Evolutionary conservation across 2,329 filamentous ascomycete genomes (phyloP).

Genomic region (Talaromyces atroroseus): DNA sequence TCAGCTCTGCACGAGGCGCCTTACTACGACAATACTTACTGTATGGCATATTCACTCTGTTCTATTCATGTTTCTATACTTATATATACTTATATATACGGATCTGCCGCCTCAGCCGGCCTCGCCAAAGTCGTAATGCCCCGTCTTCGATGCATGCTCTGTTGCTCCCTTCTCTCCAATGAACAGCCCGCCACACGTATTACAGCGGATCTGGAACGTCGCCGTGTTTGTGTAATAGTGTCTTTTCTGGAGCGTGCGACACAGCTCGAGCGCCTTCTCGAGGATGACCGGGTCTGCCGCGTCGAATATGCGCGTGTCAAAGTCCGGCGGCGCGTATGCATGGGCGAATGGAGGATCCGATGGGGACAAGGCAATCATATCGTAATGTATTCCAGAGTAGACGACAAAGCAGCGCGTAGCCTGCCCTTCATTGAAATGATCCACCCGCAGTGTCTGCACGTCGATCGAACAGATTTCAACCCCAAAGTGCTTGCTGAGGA

Average conservation of each 20-base stretch:
- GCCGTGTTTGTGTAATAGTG: slow-evolving; percentile 89
- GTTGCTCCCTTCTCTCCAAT: slow-evolving; percentile 44
- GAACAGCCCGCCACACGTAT: slow-evolving; percentile 46
- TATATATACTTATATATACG: neutral
- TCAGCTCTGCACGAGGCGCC: slow-evolving; percentile 6
- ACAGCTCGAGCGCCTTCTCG: slow-evolving; percentile 59
- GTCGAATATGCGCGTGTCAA: slow-evolving; percentile 73
- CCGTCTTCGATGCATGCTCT: slow-evolving; percentile 42
- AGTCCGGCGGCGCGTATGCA: slow-evolving; percentile 60
- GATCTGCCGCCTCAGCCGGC: too few relatives aligned
- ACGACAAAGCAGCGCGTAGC: slow-evolving; percentile 69
- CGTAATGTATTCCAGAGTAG: slow-evolving; percentile 91
- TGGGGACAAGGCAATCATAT: slow-evolving; percentile 72
- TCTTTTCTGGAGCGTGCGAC: slow-evolving; percentile 59
- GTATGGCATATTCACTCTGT: too few relatives aligned
- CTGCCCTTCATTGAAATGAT: slow-evolving; percentile 72
- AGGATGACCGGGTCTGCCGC: slow-evolving; percentile 51
- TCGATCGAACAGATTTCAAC: slow-evolving; percentile 82
- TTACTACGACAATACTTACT: too few relatives aligned
- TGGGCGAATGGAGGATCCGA: slow-evolving; percentile 53
- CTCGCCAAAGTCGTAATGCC: slow-evolving; percentile 48
- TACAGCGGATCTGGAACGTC: slow-evolving; percentile 72
- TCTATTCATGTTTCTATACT: too few relatives aligned
- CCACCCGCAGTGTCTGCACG: slow-evolving; percentile 62
- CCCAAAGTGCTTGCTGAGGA: slow-evolving; percentile 76